A percentile compares a stretch with the other conserved stretches of the same genome.
Evolutionary conservation across 306 rosid species (phyloP).

Genomic region (peach (Prunus persica)): Prunus_persica_NCBIv2 NC_034016.1:15926501-15927000

Average conservation of each 20-base stretch:
- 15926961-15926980: background rate
- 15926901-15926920: too few relatives aligned
- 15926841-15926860: background rate
- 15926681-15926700: background rate
- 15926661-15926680: background rate
- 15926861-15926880: background rate
- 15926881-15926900: too few relatives aligned
- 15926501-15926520: background rate
- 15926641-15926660: background rate
- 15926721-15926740: background rate
- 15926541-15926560: conserved; percentile 47
- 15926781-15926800: background rate
- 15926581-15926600: conserved; percentile 90
- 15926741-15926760: background rate
- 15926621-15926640: background rate
- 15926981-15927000: background rate
- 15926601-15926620: conserved; percentile 97
- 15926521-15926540: conserved; percentile 11
- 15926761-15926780: background rate
- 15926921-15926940: too few relatives aligned
- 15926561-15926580: conserved; percentile 88
- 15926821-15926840: background rate
- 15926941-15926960: background rate
- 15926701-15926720: background rate
- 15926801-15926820: background rate